Evolutionary conservation across 495 filamentous ascomycete genomes (phyloP).

Genomic region (Astrocystis sublimbata): DNA sequence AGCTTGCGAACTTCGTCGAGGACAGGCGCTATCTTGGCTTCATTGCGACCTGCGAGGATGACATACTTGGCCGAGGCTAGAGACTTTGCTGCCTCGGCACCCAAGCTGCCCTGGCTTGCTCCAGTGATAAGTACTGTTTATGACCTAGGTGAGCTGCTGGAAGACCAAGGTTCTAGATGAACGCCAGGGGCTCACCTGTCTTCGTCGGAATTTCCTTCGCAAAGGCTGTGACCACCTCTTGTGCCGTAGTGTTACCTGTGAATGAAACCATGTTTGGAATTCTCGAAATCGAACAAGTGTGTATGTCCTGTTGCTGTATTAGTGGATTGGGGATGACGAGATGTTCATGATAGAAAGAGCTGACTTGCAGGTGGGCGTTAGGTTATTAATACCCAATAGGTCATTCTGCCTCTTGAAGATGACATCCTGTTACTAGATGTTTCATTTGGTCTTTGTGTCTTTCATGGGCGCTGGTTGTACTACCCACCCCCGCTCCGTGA

Average conservation of each 20-base stretch:
- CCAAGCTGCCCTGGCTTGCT: not conserved
- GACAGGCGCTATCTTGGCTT: conserved; percentile 15
- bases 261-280: not conserved
- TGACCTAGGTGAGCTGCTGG: not conserved
- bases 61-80: conserved; percentile 20
- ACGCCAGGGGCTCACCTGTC: not conserved
- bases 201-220: not conserved
- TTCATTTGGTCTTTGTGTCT: too few species aligned
- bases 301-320: too few species aligned
- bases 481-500: too few species aligned
- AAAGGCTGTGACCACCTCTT: not conserved
- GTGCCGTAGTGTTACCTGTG: not conserved
- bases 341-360: too few species aligned
- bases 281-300: too few species aligned
- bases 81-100: not conserved
- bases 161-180: not conserved
- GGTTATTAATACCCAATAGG: too few species aligned
- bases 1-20: conserved; percentile 16
- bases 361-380: too few species aligned
- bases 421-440: too few species aligned
- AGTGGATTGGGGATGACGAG: too few species aligned
- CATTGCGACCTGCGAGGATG: conserved; percentile 17
- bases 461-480: too few species aligned
- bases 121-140: not conserved
- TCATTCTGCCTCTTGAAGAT: too few species aligned